Conservation (phyloP, 1,284 basidiomycete genomes). For the Caloboletus inedulis region DNA sequence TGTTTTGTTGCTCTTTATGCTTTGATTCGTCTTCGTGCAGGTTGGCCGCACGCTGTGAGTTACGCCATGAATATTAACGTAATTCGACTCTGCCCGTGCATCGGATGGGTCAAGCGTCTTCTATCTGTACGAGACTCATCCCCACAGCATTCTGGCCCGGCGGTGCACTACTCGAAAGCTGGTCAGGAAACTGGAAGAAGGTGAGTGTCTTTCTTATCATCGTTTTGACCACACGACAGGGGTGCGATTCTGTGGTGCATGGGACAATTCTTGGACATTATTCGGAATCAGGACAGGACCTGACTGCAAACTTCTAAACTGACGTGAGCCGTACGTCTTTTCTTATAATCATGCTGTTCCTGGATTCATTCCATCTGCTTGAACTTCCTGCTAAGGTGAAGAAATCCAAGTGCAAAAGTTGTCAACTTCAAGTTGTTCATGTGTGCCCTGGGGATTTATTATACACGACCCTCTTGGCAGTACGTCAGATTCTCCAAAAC, state of each 20-base stretch:
- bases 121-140: not conserved
- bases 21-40: slow-evolving; percentile 1
- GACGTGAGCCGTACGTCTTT: not conserved
- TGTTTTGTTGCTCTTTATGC: slow-evolving; percentile 8
- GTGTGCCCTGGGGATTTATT: not conserved
- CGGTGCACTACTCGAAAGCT: not conserved
- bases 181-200: not conserved
- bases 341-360: not conserved
- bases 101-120: not conserved
- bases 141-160: not conserved
- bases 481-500: not conserved
- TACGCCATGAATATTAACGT: not conserved
- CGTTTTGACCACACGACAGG: not conserved
- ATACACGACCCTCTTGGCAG: not conserved
- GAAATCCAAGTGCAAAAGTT: no score
- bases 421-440: not conserved
- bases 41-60: not conserved
- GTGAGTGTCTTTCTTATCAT: not conserved
- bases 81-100: not conserved
- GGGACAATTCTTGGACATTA: not conserved
- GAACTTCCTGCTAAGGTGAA: not conserved
- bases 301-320: not conserved
- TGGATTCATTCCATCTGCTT: not conserved
- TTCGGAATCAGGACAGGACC: not conserved
- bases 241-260: not conserved